phyloP scores from a whole-genome alignment of 176 grass and related monocot genomes.

The Ensete glaucum region DNA sequence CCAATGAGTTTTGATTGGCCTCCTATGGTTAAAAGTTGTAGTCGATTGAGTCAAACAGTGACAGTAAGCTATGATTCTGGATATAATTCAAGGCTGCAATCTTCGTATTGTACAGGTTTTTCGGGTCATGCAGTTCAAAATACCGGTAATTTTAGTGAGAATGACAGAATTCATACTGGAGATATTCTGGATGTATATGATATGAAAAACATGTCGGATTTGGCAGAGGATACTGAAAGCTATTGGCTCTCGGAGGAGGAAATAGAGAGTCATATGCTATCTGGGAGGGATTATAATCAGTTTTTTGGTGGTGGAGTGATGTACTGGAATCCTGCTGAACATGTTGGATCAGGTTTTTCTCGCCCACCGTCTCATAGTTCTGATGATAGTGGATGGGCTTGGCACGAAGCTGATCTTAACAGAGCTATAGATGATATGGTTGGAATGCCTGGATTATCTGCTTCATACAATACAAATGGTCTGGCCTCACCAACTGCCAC shows the following conservation, averaged over 20 bases:
- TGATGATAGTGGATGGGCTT: slow-evolving; percentile 95
- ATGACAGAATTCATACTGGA: slow-evolving; percentile 39
- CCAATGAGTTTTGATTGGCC: slow-evolving; percentile 97
- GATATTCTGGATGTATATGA: slow-evolving; percentile 31
- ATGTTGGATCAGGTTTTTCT: slow-evolving; percentile 68
- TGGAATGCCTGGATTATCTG: slow-evolving; percentile 38
- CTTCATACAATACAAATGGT: slow-evolving; percentile 46
- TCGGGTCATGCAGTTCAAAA: slow-evolving; percentile 47
- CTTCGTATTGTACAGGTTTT: slow-evolving; percentile 53
- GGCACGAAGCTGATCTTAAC: slow-evolving; percentile 91
- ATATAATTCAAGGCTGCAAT: slow-evolving; percentile 50
- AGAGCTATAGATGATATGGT: slow-evolving; percentile 78
- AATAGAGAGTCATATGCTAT: slow-evolving; percentile 43
- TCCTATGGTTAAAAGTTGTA: slow-evolving; percentile 74
- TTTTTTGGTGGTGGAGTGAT: slow-evolving; percentile 96
- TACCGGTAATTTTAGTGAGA: slow-evolving; percentile 47
- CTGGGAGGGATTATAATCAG: slow-evolving; percentile 85
- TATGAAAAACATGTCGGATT: slow-evolving; percentile 31
- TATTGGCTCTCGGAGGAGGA: slow-evolving; percentile 95
- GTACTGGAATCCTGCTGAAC: slow-evolving; percentile 97
- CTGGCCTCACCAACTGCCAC: slow-evolving; percentile 49
- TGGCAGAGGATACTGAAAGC: slow-evolving; percentile 83
- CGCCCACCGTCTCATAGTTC: slow-evolving; percentile 82
- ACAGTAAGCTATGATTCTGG: slow-evolving; percentile 57
- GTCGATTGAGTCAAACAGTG: slow-evolving; percentile 39